Evolutionary conservation across 192 early-diverging fungal genomes (phyloP).

Genomic region (Umbelopsis isabellina): DNA sequence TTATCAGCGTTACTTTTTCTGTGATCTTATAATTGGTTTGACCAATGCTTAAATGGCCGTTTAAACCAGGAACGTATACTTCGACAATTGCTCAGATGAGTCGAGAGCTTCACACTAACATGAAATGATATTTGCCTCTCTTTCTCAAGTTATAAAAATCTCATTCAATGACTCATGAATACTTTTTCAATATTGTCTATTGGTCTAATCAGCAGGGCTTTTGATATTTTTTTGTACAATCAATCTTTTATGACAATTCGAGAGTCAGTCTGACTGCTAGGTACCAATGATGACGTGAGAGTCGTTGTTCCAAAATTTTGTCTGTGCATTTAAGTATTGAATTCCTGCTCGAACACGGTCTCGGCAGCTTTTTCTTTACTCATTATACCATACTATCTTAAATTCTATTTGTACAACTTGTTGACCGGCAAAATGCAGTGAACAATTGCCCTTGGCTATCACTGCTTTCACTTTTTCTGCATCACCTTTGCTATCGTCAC

Average conservation of each 20-base stretch:
- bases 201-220: too few relatives aligned
- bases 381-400: neutral
- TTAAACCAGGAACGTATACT: too few relatives aligned
- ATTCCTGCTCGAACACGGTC: neutral
- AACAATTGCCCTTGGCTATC: slow-evolving; percentile 12
- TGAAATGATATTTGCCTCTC: too few relatives aligned
- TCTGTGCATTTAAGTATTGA: neutral
- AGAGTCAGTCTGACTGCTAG: neutral
- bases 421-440: slow-evolving; percentile 17
- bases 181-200: too few relatives aligned
- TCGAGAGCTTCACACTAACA: too few relatives aligned
- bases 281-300: slow-evolving; percentile 5
- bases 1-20: too few relatives aligned
- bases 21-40: too few relatives aligned
- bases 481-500: neutral
- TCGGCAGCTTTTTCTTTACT: neutral
- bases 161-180: too few relatives aligned
- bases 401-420: neutral
- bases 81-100: too few relatives aligned
- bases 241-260: slow-evolving; percentile 46
- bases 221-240: too few relatives aligned
- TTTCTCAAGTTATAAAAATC: too few relatives aligned
- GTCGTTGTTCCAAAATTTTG: neutral
- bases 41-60: neutral
- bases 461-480: slow-evolving; percentile 8